Conservation (phyloP, 257 asterid genomes). For the Fraxinus excelsior region DNA sequence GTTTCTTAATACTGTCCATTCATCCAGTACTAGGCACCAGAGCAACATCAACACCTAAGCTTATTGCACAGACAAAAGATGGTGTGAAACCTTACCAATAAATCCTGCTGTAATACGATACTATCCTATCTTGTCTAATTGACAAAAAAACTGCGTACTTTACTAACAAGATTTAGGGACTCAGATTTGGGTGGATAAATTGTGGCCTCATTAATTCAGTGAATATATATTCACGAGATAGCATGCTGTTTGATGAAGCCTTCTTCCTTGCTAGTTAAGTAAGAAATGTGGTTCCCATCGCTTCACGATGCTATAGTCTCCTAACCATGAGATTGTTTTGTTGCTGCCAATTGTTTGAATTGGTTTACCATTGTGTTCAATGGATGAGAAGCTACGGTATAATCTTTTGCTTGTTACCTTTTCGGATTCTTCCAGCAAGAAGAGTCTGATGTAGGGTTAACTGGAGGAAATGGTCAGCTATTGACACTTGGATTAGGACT, state of each 20-base stretch:
- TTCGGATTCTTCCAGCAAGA: constrained; percentile 64
- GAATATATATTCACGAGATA: neutral
- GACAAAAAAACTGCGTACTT: neutral
- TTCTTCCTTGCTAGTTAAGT: neutral
- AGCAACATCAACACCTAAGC: neutral
- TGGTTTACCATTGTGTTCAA: neutral
- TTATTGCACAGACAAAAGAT: neutral
- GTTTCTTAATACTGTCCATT: neutral
- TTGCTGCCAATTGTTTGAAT: neutral
- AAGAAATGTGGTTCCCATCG: neutral
- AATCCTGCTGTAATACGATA: neutral
- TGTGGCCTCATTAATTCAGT: neutral
- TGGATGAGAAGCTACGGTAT: neutral
- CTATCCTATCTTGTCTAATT: neutral
- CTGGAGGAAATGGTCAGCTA: constrained; percentile 75
- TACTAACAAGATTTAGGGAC: neutral
- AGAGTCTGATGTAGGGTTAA: constrained; percentile 61
- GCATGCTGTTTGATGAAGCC: neutral
- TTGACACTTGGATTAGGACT: constrained; percentile 81
- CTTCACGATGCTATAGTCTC: neutral
- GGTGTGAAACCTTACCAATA: neutral
- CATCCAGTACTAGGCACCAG: neutral
- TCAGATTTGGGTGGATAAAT: neutral
- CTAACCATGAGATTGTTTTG: neutral
- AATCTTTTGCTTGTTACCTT: neutral